Percentiles rank a stretch among this genome's conserved stretches.
Conservation (phyloP, 352 stramenopile species). For the Globisporangium mamillatum region DNA sequence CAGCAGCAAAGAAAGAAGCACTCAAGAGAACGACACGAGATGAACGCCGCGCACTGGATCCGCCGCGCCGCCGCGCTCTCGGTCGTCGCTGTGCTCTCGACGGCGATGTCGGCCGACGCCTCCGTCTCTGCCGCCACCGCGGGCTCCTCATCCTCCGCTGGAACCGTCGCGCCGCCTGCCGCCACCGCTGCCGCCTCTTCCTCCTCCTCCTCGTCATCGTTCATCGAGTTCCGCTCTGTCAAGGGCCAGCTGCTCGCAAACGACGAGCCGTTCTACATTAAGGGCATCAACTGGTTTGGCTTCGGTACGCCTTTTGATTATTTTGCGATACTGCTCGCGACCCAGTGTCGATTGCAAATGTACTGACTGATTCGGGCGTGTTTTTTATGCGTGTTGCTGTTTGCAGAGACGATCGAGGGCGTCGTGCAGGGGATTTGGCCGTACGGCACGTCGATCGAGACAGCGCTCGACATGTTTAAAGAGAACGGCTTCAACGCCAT, state of each 20-base stretch:
- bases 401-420: conserved; percentile 51
- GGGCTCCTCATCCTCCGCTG: conserved; percentile 1
- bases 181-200: not conserved
- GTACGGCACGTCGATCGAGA: conserved; percentile 51
- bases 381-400: not conserved
- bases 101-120: not conserved
- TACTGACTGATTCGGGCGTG: not conserved
- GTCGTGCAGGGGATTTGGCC: conserved; percentile 67
- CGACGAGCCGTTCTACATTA: conserved; percentile 56
- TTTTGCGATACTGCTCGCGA: not conserved
- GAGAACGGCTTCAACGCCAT: conserved; percentile 57
- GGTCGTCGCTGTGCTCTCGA: not conserved
- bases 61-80: not conserved
- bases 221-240: conserved; percentile 63
- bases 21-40: not conserved
- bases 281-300: conserved; percentile 77
- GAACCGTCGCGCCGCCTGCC: not conserved
- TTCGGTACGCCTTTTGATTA: conserved; percentile 28
- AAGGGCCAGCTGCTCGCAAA: conserved; percentile 53
- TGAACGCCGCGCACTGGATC: conserved; percentile 11
- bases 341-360: not conserved
- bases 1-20: not conserved
- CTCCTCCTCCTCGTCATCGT: conserved; percentile 18
- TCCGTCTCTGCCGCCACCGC: not conserved
- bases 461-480: conserved; percentile 44